phyloP scores from a whole-genome alignment of 371 early-diverging fungal genomes.

The Blakeslea trispora region DNA sequence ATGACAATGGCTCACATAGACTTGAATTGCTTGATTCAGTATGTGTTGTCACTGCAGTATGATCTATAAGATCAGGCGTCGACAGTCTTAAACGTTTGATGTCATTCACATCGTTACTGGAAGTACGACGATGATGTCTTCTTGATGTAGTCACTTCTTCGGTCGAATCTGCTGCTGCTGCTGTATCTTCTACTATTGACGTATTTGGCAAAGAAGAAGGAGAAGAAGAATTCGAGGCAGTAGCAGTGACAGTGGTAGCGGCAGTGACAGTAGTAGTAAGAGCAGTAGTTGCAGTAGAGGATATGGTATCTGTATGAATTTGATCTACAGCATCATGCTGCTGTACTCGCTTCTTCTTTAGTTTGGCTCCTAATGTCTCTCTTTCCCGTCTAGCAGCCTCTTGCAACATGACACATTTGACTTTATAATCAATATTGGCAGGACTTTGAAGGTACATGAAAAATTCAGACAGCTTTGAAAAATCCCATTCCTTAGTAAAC shows the following conservation, averaged over 20 bases:
- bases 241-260: background rate
- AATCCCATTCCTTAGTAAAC: slow-evolving; percentile 75
- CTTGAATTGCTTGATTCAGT: background rate
- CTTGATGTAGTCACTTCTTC: slow-evolving; percentile 14
- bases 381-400: slow-evolving; percentile 61
- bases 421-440: slow-evolving; percentile 69
- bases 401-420: slow-evolving; percentile 74
- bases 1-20: too few relatives aligned
- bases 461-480: slow-evolving; percentile 75
- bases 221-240: slow-evolving; percentile 11
- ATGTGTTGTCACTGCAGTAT: slow-evolving; percentile 9
- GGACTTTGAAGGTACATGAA: slow-evolving; percentile 70
- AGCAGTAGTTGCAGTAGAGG: background rate
- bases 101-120: slow-evolving; percentile 52
- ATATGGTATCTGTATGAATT: too few relatives aligned
- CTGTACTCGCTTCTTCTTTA: slow-evolving; percentile 28
- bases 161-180: slow-evolving; percentile 19
- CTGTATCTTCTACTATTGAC: slow-evolving; percentile 1
- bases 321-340: background rate
- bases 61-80: slow-evolving; percentile 31
- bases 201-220: too few relatives aligned
- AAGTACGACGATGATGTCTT: slow-evolving; percentile 51
- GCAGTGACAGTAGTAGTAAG: background rate
- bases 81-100: slow-evolving; percentile 44
- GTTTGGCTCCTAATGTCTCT: slow-evolving; percentile 40